Evolutionary conservation across 2,329 filamentous ascomycete species (phyloP), one percentile per base, ranked within the genome.

Genomic region (Diaporthe citri): DNA sequence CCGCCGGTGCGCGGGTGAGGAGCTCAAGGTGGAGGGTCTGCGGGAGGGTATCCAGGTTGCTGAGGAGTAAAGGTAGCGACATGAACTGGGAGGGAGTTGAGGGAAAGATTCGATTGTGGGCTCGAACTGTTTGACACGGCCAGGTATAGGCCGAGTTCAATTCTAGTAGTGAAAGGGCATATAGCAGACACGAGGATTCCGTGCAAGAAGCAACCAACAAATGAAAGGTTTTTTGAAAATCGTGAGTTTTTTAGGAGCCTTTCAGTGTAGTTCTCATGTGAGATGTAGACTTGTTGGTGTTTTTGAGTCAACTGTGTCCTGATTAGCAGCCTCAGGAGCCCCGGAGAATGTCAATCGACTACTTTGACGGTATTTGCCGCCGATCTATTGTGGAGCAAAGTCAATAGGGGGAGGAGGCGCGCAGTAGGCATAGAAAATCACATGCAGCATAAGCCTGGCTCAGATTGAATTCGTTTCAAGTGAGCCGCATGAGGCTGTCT

Each of bases 11-110:
- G 91, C 93, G 76, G 95, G 95, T 73, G 92, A 97, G 84, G 94
- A 97, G 84, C 88, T 98, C 79, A 93, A 95, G 82, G 95, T 98
- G 71, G 94, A 97, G 86, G 95, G 95, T 71, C 87, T 97, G 81
- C 91, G 95, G 83, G 94, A 97, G 81, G 94, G 93, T 57, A 89
- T 94, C 80, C 91, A 91, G 83, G 93, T 95, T 77, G 88, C 91
- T 25, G 92, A 94, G 75, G 91, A 94, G 83, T 91, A 91, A 79
- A 77, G 51, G n/a, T 20, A 28, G 55, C 31, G 41, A 10, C n/a
- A 13, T 34, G 31, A 17, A 22, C n/a, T 28, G 15, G 39, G 46
- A 55, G 13, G 48, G 36, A 22, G 28, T 39, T 62, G 71, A 56
- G 15, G 28, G 34, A 34, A 73, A n/a, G 55, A 55, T 25, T 28